These are phyloP conservation scores for Fusarium zealandicum DNA, from an alignment of 2,329 filamentous ascomycete species.

Conservation along the genomic window DNA sequence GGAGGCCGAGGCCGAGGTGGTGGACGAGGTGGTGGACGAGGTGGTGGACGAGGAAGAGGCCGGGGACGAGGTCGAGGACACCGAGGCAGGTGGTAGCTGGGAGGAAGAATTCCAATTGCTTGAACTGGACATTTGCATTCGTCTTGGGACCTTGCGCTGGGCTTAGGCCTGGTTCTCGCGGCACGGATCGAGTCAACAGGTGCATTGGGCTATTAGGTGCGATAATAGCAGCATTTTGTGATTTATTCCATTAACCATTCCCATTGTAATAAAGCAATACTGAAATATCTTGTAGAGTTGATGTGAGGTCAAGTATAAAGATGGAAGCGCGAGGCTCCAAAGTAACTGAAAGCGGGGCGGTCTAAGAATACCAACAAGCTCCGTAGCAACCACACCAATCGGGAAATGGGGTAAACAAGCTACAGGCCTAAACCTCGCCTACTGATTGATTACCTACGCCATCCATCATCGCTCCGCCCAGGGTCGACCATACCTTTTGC, in stretches of 20 bases:
- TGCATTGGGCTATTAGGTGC: too few species aligned
- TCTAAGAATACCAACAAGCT: slow-evolving; percentile 10
- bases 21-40: slow-evolving; percentile 47
- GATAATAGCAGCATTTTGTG: too few species aligned
- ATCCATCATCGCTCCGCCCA: slow-evolving; percentile 10
- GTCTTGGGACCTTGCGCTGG: too few species aligned
- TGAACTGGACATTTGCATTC: neutral
- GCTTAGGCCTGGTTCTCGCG: too few species aligned
- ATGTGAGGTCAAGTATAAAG: too few species aligned
- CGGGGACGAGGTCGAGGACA: slow-evolving; percentile 40
- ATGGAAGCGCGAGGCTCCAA: neutral
- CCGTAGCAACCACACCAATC: slow-evolving; percentile 45
- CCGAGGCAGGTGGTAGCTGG: slow-evolving; percentile 31
- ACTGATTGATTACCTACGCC: slow-evolving; percentile 14
- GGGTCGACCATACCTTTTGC: slow-evolving; percentile 1
- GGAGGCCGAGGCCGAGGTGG: slow-evolving; percentile 49
- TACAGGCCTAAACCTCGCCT: neutral
- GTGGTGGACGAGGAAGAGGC: slow-evolving; percentile 47
- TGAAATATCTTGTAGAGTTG: too few species aligned
- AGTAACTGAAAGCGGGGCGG: neutral
- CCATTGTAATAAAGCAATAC: too few species aligned
- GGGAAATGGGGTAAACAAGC: slow-evolving; percentile 44
- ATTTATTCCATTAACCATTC: too few species aligned
- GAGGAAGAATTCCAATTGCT: neutral
- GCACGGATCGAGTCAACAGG: too few species aligned